Conservation (phyloP, 2,329 filamentous ascomycete species). For the Aspergillus sp. region DNA sequence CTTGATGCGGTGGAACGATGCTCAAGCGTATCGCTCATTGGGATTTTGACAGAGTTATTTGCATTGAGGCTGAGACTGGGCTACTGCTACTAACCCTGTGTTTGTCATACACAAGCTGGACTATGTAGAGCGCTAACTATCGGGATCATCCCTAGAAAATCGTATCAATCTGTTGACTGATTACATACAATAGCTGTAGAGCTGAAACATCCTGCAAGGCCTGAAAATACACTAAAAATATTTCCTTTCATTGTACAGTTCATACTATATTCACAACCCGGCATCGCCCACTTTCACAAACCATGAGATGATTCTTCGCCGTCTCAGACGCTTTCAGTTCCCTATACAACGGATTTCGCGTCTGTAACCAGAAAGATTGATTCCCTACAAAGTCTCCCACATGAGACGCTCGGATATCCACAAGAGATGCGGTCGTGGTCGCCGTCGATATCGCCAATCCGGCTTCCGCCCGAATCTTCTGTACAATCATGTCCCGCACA, state of each 20-base stretch:
- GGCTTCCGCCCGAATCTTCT: constrained; percentile 38
- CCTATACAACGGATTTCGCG: constrained; percentile 40
- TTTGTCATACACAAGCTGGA: too few species aligned
- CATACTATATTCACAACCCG: constrained; percentile 36
- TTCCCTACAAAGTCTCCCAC: constrained; percentile 37
- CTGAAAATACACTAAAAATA: background rate
- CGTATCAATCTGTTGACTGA: too few species aligned
- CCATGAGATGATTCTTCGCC: constrained; percentile 41
- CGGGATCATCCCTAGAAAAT: too few species aligned
- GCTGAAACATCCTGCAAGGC: background rate
- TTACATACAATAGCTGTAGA: too few species aligned
- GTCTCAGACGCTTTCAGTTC: constrained; percentile 37
- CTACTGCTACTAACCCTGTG: too few species aligned
- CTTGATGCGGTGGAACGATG: too few species aligned
- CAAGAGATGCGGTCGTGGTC: constrained; percentile 35
- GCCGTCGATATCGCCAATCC: constrained; percentile 36
- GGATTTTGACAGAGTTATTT: too few species aligned
- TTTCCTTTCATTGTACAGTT: constrained; percentile 8
- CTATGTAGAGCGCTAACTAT: too few species aligned
- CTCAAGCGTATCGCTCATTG: too few species aligned
- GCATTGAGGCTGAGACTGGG: too few species aligned
- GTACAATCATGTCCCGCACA: constrained; percentile 32
- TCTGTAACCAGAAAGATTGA: constrained; percentile 42
- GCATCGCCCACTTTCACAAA: constrained; percentile 43
- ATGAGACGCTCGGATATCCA: constrained; percentile 40